These are phyloP conservation scores for Fusarium beomiforme DNA, from an alignment of 2,329 filamentous ascomycete species.

Conservation along the genomic window DNA sequence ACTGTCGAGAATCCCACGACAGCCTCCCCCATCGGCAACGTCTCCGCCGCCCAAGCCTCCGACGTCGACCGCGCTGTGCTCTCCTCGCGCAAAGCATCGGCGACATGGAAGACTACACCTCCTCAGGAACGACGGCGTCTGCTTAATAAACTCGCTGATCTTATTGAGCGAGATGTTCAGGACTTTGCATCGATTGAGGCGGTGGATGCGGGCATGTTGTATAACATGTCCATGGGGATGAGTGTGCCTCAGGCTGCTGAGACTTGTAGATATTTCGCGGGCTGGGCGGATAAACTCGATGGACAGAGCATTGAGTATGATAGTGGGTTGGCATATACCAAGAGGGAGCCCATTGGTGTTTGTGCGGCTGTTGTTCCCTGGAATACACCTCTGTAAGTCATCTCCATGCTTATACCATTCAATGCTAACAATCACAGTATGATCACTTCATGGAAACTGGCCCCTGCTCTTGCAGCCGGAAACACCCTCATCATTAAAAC, in stretches of 20 bases:
- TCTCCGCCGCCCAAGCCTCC: conserved; percentile 14
- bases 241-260: conserved; percentile 49
- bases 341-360: conserved; percentile 77
- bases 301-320: conserved; percentile 81
- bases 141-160: conserved; percentile 76
- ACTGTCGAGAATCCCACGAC: conserved; percentile 9
- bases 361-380: conserved; percentile 77
- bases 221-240: conserved; percentile 58
- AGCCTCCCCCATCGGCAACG: background rate
- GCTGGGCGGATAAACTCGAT: conserved; percentile 86
- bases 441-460: conserved; percentile 62
- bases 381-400: conserved; percentile 69
- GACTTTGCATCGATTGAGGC: conserved; percentile 80
- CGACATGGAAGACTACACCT: conserved; percentile 19
- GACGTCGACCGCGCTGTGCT: conserved; percentile 79
- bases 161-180: conserved; percentile 77
- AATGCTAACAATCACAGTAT: background rate
- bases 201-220: conserved; percentile 81
- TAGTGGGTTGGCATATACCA: conserved; percentile 77
- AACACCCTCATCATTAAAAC: conserved; percentile 71
- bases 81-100: conserved; percentile 80
- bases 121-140: conserved; percentile 72
- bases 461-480: conserved; percentile 70
- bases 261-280: conserved; percentile 71
- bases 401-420: fast-evolving